Percentiles rank a stretch among this genome's conserved stretches.
Evolutionary conservation across 352 stramenopile species (phyloP).

Genomic region (Phytophthora crassamura): DNA sequence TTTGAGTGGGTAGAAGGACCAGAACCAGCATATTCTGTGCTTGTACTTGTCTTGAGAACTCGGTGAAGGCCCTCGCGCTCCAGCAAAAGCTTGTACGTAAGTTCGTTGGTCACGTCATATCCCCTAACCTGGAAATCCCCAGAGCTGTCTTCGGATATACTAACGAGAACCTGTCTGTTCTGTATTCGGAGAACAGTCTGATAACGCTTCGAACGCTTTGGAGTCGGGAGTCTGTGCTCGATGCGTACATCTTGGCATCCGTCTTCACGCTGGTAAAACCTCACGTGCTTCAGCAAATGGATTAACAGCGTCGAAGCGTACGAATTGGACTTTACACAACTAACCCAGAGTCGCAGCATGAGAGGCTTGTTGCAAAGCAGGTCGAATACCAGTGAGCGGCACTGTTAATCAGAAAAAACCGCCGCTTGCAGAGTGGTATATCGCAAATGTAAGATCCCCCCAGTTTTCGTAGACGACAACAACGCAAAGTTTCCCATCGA

Average conservation of each 20-base stretch:
- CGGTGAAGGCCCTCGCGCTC: conserved; percentile 57
- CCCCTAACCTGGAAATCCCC: conserved; percentile 55
- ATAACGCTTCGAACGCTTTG: conserved; percentile 29
- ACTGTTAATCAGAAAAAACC: conserved; percentile 44
- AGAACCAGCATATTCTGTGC: not conserved
- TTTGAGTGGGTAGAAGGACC: conserved; percentile 13
- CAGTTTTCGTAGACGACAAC: conserved; percentile 81
- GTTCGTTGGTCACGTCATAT: conserved; percentile 50
- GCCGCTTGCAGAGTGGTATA: conserved; percentile 57
- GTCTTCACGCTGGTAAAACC: conserved; percentile 25
- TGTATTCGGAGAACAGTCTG: conserved; percentile 47
- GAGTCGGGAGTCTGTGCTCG: conserved; percentile 7
- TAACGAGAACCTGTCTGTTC: conserved; percentile 51
- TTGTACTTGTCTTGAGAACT: conserved; percentile 27
- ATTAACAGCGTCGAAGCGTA: conserved; percentile 58
- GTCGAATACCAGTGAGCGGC: conserved; percentile 39
- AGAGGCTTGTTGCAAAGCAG: conserved; percentile 46
- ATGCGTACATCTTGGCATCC: conserved; percentile 25
- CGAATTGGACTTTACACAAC: conserved; percentile 73
- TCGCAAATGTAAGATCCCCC: conserved; percentile 64
- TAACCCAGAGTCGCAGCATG: conserved; percentile 69
- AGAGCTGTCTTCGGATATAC: conserved; percentile 41
- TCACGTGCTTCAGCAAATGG: conserved; percentile 50
- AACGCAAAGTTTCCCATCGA: conserved; percentile 60
- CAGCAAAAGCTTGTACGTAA: conserved; percentile 52